phyloP scores from a whole-genome alignment of 805 yeast species.

The Clavispora phyllophila region DNA sequence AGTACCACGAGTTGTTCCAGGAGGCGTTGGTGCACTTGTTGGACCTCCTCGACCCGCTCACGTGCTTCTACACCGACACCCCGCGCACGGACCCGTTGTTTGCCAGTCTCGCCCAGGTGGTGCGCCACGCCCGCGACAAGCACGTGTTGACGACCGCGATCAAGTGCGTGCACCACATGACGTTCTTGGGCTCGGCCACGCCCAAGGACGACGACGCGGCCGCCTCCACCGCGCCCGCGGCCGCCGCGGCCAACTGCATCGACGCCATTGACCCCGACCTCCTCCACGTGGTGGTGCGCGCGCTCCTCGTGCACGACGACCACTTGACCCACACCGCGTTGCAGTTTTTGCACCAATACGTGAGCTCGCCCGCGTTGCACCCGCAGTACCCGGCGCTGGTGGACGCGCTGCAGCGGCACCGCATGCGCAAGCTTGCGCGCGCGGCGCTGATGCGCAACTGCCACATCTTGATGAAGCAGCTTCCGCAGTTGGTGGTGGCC shows the following conservation, averaged over 20 bases:
- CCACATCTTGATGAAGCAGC: conserved; percentile 48
- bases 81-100: conserved; percentile 66
- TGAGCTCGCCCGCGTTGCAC: conserved; percentile 52
- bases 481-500: conserved; percentile 53
- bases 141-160: conserved; percentile 62
- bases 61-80: conserved; percentile 77
- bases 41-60: conserved; percentile 79
- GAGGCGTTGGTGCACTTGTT: conserved; percentile 65
- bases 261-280: conserved; percentile 31
- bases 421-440: conserved; percentile 47
- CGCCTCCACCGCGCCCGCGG: background rate
- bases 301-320: conserved; percentile 59
- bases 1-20: conserved; percentile 31
- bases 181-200: conserved; percentile 38
- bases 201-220: conserved; percentile 7
- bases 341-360: conserved; percentile 78
- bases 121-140: conserved; percentile 58
- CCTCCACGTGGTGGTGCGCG: conserved; percentile 53
- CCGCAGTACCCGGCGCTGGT: conserved; percentile 24
- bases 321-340: conserved; percentile 70
- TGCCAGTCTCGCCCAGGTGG: conserved; percentile 45
- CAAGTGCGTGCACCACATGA: conserved; percentile 73
- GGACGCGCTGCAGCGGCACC: conserved; percentile 27
- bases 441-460: conserved; percentile 45
- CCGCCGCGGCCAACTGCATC: conserved; percentile 35